Percentiles rank a stretch among this genome's conserved stretches.
phyloP scores from a whole-genome alignment of 352 stramenopile species.

The Phytophthora syringae region DNA sequence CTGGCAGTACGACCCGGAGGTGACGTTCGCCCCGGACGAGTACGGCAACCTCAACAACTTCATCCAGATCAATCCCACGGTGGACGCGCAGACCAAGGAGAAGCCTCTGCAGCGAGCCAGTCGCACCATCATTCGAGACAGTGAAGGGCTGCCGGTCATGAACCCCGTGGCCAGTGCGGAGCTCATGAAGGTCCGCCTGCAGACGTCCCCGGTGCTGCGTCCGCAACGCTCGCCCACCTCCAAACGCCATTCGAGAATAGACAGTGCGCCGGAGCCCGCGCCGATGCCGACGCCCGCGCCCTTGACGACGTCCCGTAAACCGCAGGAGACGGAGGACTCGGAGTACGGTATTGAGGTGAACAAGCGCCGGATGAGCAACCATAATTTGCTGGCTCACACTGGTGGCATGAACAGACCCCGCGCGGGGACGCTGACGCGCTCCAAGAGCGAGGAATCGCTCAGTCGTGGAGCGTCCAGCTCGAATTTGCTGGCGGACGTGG shows the following conservation, averaged over 20 bases:
- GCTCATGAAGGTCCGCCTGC: conserved; percentile 64
- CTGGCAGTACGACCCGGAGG: conserved; percentile 88
- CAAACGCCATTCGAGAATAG: conserved; percentile 18
- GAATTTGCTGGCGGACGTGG: conserved; percentile 25
- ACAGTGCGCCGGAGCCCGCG: conserved; percentile 33
- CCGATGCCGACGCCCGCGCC: conserved; percentile 24
- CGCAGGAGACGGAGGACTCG: conserved; percentile 65
- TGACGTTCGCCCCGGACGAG: conserved; percentile 80
- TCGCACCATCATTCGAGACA: conserved; percentile 75
- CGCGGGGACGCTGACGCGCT: conserved; percentile 67
- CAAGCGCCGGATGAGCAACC: conserved; percentile 38
- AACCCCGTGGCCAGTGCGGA: conserved; percentile 72
- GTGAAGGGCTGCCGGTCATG: conserved; percentile 67
- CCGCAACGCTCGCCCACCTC: conserved; percentile 33
- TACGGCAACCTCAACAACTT: conserved; percentile 92
- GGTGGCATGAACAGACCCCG: conserved; percentile 39
- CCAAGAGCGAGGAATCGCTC: conserved; percentile 77
- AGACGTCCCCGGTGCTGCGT: conserved; percentile 49
- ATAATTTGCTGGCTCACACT: conserved; percentile 33
- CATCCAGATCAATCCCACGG: conserved; percentile 54
- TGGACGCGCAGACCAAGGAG: conserved; percentile 42
- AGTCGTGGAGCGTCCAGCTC: conserved; percentile 23
- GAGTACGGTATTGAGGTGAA: conserved; percentile 76
- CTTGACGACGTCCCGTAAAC: conserved; percentile 45
- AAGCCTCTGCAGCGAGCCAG: conserved; percentile 66